Percentiles rank a stretch among this genome's conserved stretches.
phyloP scores from a whole-genome alignment of 495 filamentous ascomycete genomes.

The Hyaloscypha finlandica region DNA sequence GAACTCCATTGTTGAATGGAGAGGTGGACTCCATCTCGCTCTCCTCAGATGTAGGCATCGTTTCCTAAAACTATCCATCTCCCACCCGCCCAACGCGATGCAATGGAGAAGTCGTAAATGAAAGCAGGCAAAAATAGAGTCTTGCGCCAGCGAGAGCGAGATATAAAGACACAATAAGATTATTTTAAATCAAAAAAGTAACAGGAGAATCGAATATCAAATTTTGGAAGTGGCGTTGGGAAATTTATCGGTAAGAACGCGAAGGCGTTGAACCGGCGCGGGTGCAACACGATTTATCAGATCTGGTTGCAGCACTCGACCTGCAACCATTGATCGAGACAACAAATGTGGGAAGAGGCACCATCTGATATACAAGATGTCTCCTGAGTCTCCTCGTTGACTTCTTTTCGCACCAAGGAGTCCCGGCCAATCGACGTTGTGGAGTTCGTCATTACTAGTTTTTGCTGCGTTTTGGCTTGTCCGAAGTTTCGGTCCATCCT shows the following conservation, averaged over 20 bases:
- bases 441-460: not conserved
- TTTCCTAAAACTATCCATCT: not conserved
- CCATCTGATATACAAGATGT: constrained; percentile 1
- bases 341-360: not conserved
- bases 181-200: not conserved
- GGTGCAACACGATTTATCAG: not conserved
- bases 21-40: constrained; percentile 2
- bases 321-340: not conserved
- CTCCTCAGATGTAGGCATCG: not conserved
- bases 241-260: not conserved
- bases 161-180: not conserved
- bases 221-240: not conserved
- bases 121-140: not conserved
- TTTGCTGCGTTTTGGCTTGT: not conserved
- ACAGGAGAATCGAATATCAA: not conserved
- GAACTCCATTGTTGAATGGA: not conserved
- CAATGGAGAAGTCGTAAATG: not conserved
- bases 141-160: not conserved
- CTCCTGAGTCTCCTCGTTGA: constrained; percentile 1
- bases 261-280: not conserved
- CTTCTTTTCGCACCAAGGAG: not conserved
- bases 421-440: not conserved
- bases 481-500: not conserved
- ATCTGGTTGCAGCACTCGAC: not conserved
- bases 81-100: not conserved